These are phyloP conservation scores for Trichocladium antarcticum DNA, from an alignment of 495 filamentous ascomycete species.

Conservation along the genomic window DNA sequence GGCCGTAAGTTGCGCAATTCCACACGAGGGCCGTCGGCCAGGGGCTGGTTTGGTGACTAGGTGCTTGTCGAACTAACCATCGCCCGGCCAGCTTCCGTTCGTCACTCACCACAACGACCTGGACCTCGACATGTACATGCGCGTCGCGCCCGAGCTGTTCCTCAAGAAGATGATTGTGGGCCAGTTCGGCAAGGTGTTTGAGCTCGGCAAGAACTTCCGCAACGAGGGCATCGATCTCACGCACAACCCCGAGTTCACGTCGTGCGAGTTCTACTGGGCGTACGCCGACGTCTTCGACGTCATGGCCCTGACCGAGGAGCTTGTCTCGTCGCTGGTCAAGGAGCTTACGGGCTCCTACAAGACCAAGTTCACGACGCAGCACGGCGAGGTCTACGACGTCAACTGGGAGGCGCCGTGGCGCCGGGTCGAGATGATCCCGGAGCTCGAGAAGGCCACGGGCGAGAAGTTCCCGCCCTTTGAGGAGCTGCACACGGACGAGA, in stretches of 20 bases:
- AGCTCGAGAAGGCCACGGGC: slow-evolving; percentile 75
- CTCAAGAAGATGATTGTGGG: slow-evolving; percentile 86
- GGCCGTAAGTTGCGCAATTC: slow-evolving; percentile 43
- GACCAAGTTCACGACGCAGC: slow-evolving; percentile 71
- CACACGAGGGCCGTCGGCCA: too few relatives aligned
- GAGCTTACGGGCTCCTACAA: slow-evolving; percentile 71
- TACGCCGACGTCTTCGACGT: slow-evolving; percentile 89
- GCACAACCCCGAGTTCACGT: slow-evolving; percentile 97
- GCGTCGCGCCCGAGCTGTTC: slow-evolving; percentile 84
- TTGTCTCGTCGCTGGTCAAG: slow-evolving; percentile 88
- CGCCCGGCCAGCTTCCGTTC: slow-evolving; percentile 71
- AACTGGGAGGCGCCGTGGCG: slow-evolving; percentile 97
- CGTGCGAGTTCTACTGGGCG: slow-evolving; percentile 93
- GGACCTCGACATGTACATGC: slow-evolving; percentile 85
- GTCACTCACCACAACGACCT: slow-evolving; percentile 90
- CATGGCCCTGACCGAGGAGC: slow-evolving; percentile 88
- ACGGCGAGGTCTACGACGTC: slow-evolving; percentile 73
- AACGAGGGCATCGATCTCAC: slow-evolving; percentile 92
- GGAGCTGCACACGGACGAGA: slow-evolving; percentile 80
- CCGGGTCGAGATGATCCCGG: slow-evolving; percentile 91
- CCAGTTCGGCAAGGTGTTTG: slow-evolving; percentile 73
- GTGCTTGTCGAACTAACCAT: background rate
- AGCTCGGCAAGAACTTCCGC: slow-evolving; percentile 86
- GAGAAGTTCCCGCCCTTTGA: slow-evolving; percentile 87
- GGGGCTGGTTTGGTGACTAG: too few relatives aligned